phyloP scores from a whole-genome alignment of 306 rosid genomes.

The Lathyrus aphaca region DNA sequence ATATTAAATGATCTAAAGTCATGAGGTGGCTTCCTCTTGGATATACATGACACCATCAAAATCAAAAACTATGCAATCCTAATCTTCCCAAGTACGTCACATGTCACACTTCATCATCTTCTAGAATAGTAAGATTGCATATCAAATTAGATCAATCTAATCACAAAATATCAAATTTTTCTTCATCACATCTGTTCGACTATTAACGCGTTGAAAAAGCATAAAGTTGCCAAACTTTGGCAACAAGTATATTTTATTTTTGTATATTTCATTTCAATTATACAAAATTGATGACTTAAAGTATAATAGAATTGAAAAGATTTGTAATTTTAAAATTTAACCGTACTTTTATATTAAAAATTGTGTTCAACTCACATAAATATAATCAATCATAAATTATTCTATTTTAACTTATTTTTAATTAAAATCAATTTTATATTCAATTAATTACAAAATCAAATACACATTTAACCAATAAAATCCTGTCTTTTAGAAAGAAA shows the following conservation, averaged over 20 bases:
- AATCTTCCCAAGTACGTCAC: conserved; percentile 18
- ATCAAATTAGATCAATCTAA: conserved; percentile 6
- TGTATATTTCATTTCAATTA: no score
- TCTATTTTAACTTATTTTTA: no score
- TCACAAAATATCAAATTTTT: neutral
- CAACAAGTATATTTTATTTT: neutral
- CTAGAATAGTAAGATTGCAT: conserved; percentile 20
- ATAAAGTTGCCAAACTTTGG: conserved; percentile 26
- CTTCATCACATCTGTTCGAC: neutral
- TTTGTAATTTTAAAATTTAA: no score
- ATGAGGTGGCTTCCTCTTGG: neutral
- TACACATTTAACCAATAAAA: no score
- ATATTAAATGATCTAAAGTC: neutral
- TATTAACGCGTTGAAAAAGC: conserved; percentile 29
- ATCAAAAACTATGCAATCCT: neutral
- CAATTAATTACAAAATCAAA: no score
- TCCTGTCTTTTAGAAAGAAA: no score
- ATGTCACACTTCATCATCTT: conserved; percentile 21
- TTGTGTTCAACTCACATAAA: no score
- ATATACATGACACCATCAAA: neutral
- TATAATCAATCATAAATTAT: no score
- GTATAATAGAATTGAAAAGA: no score
- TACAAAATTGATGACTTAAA: no score
- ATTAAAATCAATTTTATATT: no score
- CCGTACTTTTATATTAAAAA: no score